Conservation (phyloP, 345 rosid species). For the Populus ilicifolia region DNA sequence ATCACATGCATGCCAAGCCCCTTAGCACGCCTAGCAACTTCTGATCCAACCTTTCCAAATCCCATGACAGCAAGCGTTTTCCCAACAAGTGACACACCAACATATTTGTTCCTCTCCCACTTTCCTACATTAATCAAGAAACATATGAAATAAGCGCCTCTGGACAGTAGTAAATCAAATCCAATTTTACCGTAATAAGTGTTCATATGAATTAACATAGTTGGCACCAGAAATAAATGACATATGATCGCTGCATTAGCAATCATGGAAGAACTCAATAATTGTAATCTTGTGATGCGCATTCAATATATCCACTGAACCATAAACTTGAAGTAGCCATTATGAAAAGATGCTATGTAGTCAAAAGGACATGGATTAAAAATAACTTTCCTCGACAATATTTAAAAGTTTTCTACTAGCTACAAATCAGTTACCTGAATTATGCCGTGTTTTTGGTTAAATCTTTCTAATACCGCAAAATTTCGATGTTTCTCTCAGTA, state of each 20-base stretch:
- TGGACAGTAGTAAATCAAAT: neutral
- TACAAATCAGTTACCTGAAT: neutral
- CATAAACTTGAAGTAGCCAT: neutral
- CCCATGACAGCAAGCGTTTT: conserved; percentile 29
- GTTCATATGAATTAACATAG: neutral
- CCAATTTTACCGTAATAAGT: neutral
- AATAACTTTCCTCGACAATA: neutral
- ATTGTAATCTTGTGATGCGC: neutral
- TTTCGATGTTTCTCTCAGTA: neutral
- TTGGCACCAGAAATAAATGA: neutral
- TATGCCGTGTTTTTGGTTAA: neutral
- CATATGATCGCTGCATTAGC: neutral
- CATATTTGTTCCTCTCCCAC: conserved; percentile 25
- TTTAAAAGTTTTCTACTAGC: neutral
- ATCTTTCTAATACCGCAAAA: neutral
- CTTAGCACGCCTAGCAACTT: conserved; percentile 26
- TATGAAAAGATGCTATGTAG: neutral
- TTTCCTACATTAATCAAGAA: conserved; percentile 10
- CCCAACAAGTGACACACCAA: conserved; percentile 27
- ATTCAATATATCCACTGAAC: neutral
- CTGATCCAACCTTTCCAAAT: conserved; percentile 27
- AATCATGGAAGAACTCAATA: neutral
- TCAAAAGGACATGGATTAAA: neutral
- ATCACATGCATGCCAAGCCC: conserved; percentile 32
- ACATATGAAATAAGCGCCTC: neutral